Evolutionary conservation across 129 eudicot genomes (phyloP), one percentile per base, ranked within the genome.

Genomic region (Flaveria brownii): DNA sequence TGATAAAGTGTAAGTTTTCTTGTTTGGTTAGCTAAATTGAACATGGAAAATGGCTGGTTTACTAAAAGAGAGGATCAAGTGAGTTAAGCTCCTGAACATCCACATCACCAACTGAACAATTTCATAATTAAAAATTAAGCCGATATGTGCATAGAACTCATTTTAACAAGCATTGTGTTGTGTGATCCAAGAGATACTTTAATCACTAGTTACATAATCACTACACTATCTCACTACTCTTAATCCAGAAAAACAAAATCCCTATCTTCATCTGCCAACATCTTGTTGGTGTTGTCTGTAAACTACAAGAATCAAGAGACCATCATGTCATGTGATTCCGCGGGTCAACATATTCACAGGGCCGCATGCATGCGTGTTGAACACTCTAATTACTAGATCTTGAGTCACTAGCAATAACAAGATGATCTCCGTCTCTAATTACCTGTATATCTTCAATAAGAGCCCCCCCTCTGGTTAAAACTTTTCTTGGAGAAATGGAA

Each of bases 351-450:
- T 57, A 54, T 54, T 16, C 60, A 54, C 10, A 17, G 60, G 60
- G n/a, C 18, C 49, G 49, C 56, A 50, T 14, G 25, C 61, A 59
- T 41, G 70, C 22, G 2, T 74, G 70, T 43, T 42, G 56, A 71
- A 14, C 63, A 28, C 52, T 9, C 49, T 54, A 51, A 5, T 42
- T 73, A 12, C 4, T 52, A 33, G 50, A 72, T 16, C 39, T 72
- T n/a, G 16, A 7, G 22, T 82, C 78, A 61, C 74, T 78, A 70
- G 88, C 85, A 54, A 92, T 76, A 73, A 81, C 50, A 13, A 93
- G 87, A 83, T 87, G 89, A 84, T 93, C 98, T 9, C 91, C 96
- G 3, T 93, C 98, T 81, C 98, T 87, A 36, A 93, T 67, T 7
- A 90, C 56, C 45, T 67, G 85, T 18, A 87, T 81, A 49, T 90